These are phyloP conservation scores for Exidia glandulosa DNA, from an alignment of 768 basidiomycete genomes.

Conservation along the genomic window DNA sequence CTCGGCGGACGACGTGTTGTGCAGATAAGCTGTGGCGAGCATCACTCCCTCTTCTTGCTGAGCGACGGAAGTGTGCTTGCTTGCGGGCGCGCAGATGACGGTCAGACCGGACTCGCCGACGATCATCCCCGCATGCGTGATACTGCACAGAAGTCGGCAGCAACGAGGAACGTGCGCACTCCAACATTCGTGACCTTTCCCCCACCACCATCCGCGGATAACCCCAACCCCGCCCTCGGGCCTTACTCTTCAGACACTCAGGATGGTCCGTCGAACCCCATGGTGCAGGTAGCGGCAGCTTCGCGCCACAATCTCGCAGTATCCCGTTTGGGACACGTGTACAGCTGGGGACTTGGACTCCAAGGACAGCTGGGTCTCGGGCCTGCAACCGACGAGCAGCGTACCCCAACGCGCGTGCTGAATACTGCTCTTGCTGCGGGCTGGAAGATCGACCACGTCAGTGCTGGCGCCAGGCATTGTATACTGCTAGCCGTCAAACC, in stretches of 20 bases:
- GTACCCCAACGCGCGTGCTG: conserved; percentile 2
- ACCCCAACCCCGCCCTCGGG: conserved; percentile 2
- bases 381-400: conserved; percentile 1
- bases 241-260: not conserved
- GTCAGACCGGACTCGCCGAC: conserved; percentile 57
- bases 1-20: conserved; percentile 52
- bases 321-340: conserved; percentile 4
- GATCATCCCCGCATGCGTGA: conserved; percentile 20
- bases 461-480: conserved; percentile 9
- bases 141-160: not conserved
- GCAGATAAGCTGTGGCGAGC: conserved; percentile 73
- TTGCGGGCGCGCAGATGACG: conserved; percentile 73
- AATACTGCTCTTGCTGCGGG: conserved; percentile 3
- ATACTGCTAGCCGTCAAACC: too few relatives aligned
- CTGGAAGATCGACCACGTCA: conserved; percentile 6
- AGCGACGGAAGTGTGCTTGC: conserved; percentile 74
- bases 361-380: conserved; percentile 7
- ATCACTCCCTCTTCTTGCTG: conserved; percentile 86
- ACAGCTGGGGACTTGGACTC: conserved; percentile 7
- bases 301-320: conserved; percentile 10
- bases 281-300: conserved; percentile 5
- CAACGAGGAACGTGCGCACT: not conserved
- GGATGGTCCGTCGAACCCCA: conserved; percentile 3
- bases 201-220: conserved; percentile 4
- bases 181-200: conserved; percentile 7